Conservation (phyloP, 2,329 filamentous ascomycete genomes). For the Xylariomycetidae sp. region DNA sequence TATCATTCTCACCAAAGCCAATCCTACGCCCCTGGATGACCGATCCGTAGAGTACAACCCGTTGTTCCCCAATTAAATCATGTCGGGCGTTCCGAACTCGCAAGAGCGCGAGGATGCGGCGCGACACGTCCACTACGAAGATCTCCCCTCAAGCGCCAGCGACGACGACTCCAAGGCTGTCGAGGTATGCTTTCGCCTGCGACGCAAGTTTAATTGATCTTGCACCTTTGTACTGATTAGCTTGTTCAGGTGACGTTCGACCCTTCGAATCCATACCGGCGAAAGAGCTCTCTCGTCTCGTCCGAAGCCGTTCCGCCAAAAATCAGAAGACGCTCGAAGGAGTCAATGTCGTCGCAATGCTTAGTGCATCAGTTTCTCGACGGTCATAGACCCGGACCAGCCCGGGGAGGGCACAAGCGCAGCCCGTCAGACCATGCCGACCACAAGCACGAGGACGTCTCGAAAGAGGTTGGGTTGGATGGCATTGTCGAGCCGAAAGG, state of each 20-base stretch:
- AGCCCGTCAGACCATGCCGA: slow-evolving; percentile 11
- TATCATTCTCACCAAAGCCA: too few relatives aligned
- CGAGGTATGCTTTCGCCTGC: slow-evolving; percentile 36
- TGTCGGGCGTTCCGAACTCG: too few relatives aligned
- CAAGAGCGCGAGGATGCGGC: background rate
- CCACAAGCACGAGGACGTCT: slow-evolving; percentile 15
- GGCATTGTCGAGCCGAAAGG: slow-evolving; percentile 31
- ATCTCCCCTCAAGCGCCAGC: slow-evolving; percentile 38
- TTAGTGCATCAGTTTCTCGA: slow-evolving; percentile 62
- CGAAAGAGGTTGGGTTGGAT: slow-evolving; percentile 22
- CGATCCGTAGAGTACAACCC: too few relatives aligned
- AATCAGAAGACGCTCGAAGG: slow-evolving; percentile 23
- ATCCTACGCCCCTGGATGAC: too few relatives aligned
- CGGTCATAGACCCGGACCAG: slow-evolving; percentile 36
- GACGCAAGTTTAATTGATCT: background rate
- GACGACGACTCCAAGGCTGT: slow-evolving; percentile 46
- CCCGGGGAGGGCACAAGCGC: slow-evolving; percentile 17
- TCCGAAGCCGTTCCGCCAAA: slow-evolving; percentile 37
- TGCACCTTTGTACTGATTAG: background rate
- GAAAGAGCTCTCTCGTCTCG: slow-evolving; percentile 59
- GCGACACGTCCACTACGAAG: slow-evolving; percentile 27
- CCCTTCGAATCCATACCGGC: slow-evolving; percentile 51
- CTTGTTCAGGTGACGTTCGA: slow-evolving; percentile 55
- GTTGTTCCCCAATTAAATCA: background rate
- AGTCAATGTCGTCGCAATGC: slow-evolving; percentile 43